Conservation (phyloP, 2,329 filamentous ascomycete species). For the Plenodomus biglobosus region DNA sequence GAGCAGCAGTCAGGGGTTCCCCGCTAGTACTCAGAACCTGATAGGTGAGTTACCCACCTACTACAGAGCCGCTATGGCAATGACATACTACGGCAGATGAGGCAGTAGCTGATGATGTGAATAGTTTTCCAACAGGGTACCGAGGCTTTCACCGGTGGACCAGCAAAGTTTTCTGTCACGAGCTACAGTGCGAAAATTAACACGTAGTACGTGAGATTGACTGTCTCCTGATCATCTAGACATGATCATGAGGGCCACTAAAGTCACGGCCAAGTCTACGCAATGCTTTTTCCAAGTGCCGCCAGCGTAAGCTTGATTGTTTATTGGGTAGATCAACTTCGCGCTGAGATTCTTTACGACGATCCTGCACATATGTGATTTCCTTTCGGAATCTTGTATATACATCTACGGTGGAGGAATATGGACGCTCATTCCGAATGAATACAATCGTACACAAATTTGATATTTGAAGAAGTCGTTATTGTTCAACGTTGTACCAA, state of each 20-base stretch:
- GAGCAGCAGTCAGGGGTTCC: conserved; percentile 50
- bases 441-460: background rate
- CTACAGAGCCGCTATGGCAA: background rate
- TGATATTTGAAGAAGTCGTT: background rate
- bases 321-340: background rate
- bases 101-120: conserved; percentile 2
- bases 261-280: background rate
- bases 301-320: background rate
- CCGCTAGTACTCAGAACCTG: conserved; percentile 21
- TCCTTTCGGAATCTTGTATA: background rate
- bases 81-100: background rate
- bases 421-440: background rate
- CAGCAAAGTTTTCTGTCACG: conserved; percentile 22
- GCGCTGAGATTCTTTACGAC: background rate
- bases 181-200: background rate
- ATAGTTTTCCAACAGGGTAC: conserved; percentile 27
- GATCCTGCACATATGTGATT: background rate
- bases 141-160: conserved; percentile 26
- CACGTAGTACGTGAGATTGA: background rate
- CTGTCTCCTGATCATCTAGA: background rate
- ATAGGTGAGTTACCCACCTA: conserved; percentile 18
- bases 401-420: background rate
- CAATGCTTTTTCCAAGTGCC: background rate
- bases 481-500: background rate
- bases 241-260: background rate